Evolutionary conservation across 1,284 basidiomycete species (phyloP), one percentile per base, ranked within the genome.

Genomic region (Marasmius oreades): DNA sequence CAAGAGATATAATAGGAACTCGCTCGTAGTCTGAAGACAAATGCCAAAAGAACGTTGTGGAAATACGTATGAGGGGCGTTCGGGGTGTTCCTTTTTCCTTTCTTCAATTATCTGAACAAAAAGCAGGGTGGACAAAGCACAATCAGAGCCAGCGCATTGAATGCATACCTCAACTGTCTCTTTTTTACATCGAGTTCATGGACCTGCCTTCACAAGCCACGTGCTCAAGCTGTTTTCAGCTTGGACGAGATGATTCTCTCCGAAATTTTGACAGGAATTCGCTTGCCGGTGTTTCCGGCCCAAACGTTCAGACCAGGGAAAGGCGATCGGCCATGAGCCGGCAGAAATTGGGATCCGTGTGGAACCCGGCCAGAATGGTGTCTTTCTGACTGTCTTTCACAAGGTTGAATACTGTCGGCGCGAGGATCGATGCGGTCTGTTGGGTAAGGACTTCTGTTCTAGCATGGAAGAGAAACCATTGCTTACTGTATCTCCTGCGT

Each of bases 11-110:
- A 14, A 93, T 81, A 2, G 91, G 84, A 1, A 69, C 74, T 18
- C 95, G 78, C 55, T 88, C 81, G 61, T 82, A 88, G 69, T 95
- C 93, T 2, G 91, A 92, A 0, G 88, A 92, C 33, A 96, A 79
- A 66, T 95, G 93, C 88, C 89, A 95, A 77, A 96, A 96, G 76
- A 95, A 95, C 0, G 93, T 96, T 1, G 92, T 94, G 4, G 93
- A 95, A 61, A 97, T 93, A 20, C 94, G 86, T 62, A 95, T 92
- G 37, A 89, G 76, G 12, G 93, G n/a, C 93, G 84, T 53, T 84
- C 78, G 0, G 91, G 86, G 61, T 78, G 75, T 53, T 79, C 73
- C 3, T 64, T 59, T 63, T 81, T 86, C 42, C 87, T 79, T 52
- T 76, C 73, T 58, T 85, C 79, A 50, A 94, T 85, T 1, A 82